These are phyloP conservation scores for Suillus subalutaceus DNA, from an alignment of 768 basidiomycete species.

Conservation along the genomic window DNA sequence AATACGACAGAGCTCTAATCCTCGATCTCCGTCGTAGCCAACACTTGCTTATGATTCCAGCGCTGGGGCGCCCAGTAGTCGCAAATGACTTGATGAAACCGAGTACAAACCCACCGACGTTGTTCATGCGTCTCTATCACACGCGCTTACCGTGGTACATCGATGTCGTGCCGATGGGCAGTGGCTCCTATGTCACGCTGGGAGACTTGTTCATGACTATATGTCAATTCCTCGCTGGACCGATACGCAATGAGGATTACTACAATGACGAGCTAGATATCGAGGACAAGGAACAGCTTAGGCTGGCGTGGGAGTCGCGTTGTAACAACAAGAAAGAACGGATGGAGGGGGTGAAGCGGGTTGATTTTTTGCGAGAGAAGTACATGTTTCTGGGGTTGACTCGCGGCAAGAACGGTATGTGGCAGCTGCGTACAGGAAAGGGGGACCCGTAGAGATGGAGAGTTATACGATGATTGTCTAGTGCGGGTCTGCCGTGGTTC, in stretches of 20 bases:
- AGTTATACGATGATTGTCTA: not conserved
- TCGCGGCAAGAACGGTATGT: conserved; percentile 58
- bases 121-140: conserved; percentile 59
- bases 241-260: conserved; percentile 55
- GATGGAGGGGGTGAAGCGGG: conserved; percentile 49
- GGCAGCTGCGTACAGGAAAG: conserved; percentile 61
- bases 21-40: conserved; percentile 54
- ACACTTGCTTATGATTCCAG: conserved; percentile 45
- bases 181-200: conserved; percentile 60
- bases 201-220: conserved; percentile 56
- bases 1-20: conserved; percentile 34
- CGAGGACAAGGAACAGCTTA: conserved; percentile 46
- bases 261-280: conserved; percentile 59
- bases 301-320: conserved; percentile 47
- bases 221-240: conserved; percentile 43
- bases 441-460: not conserved
- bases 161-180: conserved; percentile 47
- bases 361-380: conserved; percentile 64
- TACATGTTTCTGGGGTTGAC: conserved; percentile 55
- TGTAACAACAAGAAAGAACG: conserved; percentile 39
- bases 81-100: conserved; percentile 56
- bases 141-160: conserved; percentile 68
- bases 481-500: not conserved
- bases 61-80: conserved; percentile 45
- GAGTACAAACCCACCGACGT: conserved; percentile 52